Evolutionary conservation across 176 grass and related monocot genomes (phyloP).

Genomic region (Typha latifolia): DNA sequence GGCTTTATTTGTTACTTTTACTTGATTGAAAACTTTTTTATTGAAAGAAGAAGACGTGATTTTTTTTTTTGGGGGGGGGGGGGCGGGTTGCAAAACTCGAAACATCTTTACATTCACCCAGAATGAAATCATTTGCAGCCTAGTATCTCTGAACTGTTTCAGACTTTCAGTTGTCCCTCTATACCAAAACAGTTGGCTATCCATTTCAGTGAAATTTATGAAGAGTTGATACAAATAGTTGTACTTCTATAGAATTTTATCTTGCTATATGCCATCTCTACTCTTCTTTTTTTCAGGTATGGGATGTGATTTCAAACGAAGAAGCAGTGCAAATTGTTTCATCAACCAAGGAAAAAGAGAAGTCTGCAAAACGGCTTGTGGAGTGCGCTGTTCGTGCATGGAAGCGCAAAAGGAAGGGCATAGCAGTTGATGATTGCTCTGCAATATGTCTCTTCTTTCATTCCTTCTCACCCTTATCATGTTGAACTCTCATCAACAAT

Average conservation of each 20-base stretch:
- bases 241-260: background rate
- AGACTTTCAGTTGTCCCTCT: too few species aligned
- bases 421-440: slow-evolving; percentile 91
- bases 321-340: slow-evolving; percentile 91
- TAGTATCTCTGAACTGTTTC: too few species aligned
- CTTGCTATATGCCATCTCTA: background rate
- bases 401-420: slow-evolving; percentile 48
- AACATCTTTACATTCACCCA: too few species aligned
- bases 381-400: slow-evolving; percentile 60
- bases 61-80: too few species aligned
- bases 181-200: too few species aligned
- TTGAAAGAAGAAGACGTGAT: background rate
- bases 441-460: slow-evolving; percentile 86
- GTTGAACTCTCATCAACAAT: background rate
- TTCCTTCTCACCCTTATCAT: slow-evolving; percentile 24
- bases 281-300: slow-evolving; percentile 31
- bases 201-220: too few species aligned
- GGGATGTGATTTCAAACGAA: slow-evolving; percentile 90
- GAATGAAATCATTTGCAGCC: too few species aligned
- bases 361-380: slow-evolving; percentile 64
- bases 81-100: too few species aligned
- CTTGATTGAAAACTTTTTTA: background rate
- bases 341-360: slow-evolving; percentile 31
- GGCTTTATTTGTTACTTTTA: background rate
- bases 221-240: too few species aligned